These are phyloP conservation scores for Trichoderma polysporum DNA, from an alignment of 2,329 filamentous ascomycete species.

Conservation along the genomic window DNA sequence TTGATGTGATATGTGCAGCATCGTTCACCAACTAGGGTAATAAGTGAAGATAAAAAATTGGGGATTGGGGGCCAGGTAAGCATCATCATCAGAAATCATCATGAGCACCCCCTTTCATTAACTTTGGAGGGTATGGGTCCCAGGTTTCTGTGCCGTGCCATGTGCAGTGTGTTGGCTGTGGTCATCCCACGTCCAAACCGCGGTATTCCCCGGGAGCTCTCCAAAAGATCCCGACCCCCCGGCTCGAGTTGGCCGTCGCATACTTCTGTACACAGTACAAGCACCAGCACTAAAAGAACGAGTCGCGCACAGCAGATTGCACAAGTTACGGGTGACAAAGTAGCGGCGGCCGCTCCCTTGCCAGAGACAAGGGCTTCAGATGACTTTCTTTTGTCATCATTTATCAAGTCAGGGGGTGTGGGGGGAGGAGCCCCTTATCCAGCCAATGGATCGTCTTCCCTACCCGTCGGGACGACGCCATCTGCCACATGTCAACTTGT, in stretches of 20 bases:
- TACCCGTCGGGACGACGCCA: slow-evolving; percentile 18
- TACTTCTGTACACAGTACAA: background rate
- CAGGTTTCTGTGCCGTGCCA: background rate
- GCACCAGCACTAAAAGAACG: too few species aligned
- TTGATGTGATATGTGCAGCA: background rate
- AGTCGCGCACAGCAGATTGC: background rate
- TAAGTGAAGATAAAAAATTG: background rate
- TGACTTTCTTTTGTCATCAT: slow-evolving; percentile 18
- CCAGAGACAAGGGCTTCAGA: slow-evolving; percentile 4
- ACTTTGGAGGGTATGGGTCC: slow-evolving; percentile 1
- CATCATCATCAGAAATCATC: background rate
- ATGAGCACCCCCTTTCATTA: slow-evolving; percentile 14
- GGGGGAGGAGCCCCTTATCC: background rate
- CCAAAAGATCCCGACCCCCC: slow-evolving; percentile 14
- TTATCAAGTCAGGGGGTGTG: background rate
- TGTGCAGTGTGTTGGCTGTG: background rate
- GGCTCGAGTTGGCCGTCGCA: slow-evolving; percentile 1
- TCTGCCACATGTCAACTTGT: slow-evolving; percentile 20
- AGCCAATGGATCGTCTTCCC: slow-evolving; percentile 19
- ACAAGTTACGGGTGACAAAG: background rate
- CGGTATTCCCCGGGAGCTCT: background rate
- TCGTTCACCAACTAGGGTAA: background rate
- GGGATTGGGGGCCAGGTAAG: background rate
- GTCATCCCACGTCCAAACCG: slow-evolving; percentile 1
- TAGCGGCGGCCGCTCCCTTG: slow-evolving; percentile 16